Percentiles rank a stretch among this genome's conserved stretches.
These are phyloP conservation scores for Digitaria exilis DNA, from an alignment of 202 grass and related monocot species.

Conservation along the genomic window DNA sequence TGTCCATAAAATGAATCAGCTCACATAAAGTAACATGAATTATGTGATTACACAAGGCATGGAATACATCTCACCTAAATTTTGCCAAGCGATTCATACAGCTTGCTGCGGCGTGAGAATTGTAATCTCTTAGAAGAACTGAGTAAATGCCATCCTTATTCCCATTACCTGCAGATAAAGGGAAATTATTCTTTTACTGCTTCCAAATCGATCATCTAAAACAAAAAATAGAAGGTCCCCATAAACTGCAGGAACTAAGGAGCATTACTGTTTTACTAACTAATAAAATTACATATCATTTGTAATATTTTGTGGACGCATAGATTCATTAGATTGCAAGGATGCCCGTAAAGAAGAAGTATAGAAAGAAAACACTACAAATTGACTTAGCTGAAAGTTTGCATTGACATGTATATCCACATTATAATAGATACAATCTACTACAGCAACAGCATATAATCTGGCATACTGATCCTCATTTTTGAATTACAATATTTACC, in stretches of 20 bases:
- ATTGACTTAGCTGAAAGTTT: not conserved
- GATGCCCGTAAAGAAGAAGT: not conserved
- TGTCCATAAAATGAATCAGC: not conserved
- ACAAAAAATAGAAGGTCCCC: conserved; percentile 14
- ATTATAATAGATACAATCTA: not conserved
- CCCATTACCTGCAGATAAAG: conserved; percentile 81
- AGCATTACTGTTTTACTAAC: conserved; percentile 17
- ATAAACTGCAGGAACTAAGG: not conserved
- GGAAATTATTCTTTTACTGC: conserved; percentile 25
- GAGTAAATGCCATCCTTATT: conserved; percentile 88
- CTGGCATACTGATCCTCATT: not conserved
- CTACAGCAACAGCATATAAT: conserved; percentile 6
- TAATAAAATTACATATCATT: conserved; percentile 14
- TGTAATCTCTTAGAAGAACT: conserved; percentile 96
- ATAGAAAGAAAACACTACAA: not conserved
- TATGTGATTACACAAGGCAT: conserved; percentile 15
- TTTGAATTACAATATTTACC: conserved; percentile 43
- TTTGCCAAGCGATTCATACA: conserved; percentile 99
- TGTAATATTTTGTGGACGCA: conserved; percentile 4
- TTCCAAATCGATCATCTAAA: conserved; percentile 37
- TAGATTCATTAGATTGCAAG: conserved; percentile 19
- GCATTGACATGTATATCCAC: conserved; percentile 21
- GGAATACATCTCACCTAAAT: conserved; percentile 64
- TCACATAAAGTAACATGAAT: conserved; percentile 9
- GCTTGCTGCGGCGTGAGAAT: conserved; percentile 97